Evolutionary conservation across 495 filamentous ascomycete genomes (phyloP), one percentile per base, ranked within the genome.

Genomic region (Lophiostoma macrostomum): DNA sequence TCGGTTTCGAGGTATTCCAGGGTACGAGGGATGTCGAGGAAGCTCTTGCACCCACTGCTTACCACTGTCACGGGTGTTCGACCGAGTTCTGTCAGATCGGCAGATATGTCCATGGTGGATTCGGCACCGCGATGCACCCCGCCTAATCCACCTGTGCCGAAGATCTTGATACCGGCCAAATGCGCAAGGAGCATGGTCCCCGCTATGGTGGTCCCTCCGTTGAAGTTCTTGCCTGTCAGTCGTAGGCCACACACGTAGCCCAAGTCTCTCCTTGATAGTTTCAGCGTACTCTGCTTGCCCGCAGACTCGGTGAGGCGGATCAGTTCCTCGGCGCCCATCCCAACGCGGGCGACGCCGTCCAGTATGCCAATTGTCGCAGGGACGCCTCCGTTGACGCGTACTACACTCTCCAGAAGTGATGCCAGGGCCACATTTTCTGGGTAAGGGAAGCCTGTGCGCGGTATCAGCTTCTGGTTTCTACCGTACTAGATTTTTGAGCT

Each of bases 1-100:
- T 95, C 87, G 0, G 93, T 98, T 69, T 98, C 93, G 14, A 98
- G 79, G 59, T 87, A 95, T 71, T 98, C 93, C 1, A 98, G 75
- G 1, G 93, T 98, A 47, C 86, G 76, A 5, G 87, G 85, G 53
- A 96, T 86, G 64, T 98, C 93, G 8, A 98, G 72, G 67, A 98
- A 98, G 61, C 93, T 90, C 71, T 98, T 98, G 63, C 89, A 91
- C 3, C 93, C 93, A 47, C 86, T 87, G 67, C 85, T 87, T 23
- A 97, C 76, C 7, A 98, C 91, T 22, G 91, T 84, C 34, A 98
- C 83, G 8, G 87, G 79, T 3, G 93, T 98, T 24, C 90, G 78
- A n/a, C 91, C 90, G 25, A 98, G 79, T 71, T 98, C 93, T 3
- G 88, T 96, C 46, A 98, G 75, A 70, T 98, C 93, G 24, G 93